A percentile compares a stretch with the other conserved stretches of the same genome.
Conservation (phyloP, 1,139 yeast species). For the Kurtzmaniella quercitrusa region DNA sequence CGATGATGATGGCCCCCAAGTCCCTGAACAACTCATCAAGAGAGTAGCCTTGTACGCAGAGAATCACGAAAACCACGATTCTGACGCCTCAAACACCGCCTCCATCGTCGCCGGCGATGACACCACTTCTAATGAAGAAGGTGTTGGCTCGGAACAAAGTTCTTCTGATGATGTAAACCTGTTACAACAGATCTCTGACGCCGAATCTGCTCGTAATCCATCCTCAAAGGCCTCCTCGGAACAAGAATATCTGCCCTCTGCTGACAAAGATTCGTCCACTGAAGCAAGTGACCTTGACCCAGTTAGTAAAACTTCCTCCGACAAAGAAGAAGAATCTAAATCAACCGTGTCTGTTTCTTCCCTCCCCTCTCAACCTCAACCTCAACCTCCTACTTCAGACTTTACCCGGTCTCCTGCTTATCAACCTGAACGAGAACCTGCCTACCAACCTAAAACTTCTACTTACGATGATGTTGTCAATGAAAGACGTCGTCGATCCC, state of each 20-base stretch:
- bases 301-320: background rate
- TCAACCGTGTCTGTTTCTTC: background rate
- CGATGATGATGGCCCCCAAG: conserved; percentile 45
- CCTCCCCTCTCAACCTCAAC: background rate
- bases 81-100: conserved; percentile 2
- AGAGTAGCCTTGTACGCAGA: conserved; percentile 71
- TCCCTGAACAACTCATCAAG: conserved; percentile 42
- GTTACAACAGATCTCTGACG: conserved; percentile 3
- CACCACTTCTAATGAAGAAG: conserved; percentile 3
- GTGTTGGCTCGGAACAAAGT: conserved; percentile 5
- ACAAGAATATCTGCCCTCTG: conserved; percentile 2
- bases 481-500: background rate
- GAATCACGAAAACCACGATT: conserved; percentile 22
- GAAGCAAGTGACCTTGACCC: background rate
- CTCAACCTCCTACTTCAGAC: background rate
- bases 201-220: background rate
- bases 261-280: background rate
- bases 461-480: background rate
- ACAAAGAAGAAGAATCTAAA: background rate
- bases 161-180: conserved; percentile 6
- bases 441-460: background rate
- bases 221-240: background rate
- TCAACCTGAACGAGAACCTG: background rate
- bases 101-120: conserved; percentile 1
- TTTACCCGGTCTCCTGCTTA: background rate